Percentiles rank a stretch among this genome's conserved stretches.
Evolutionary conservation across 129 eudicot genomes (phyloP).

Genomic region (Smallanthus sonchifolius): DNA sequence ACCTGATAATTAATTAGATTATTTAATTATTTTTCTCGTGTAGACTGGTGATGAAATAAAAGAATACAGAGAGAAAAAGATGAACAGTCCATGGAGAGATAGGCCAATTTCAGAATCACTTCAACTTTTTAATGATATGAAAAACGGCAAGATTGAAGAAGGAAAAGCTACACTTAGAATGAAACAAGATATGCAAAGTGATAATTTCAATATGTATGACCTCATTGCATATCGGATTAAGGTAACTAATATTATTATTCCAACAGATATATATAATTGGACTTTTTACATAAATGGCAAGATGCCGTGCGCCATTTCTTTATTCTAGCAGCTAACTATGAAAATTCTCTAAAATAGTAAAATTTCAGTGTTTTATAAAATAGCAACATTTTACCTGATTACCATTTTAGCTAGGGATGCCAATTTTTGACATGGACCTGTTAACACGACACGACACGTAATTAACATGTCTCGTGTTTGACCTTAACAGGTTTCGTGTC

Average conservation of each 20-base stretch:
- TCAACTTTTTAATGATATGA: conserved; percentile 83
- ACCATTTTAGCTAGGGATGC: background rate
- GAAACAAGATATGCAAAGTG: conserved; percentile 98
- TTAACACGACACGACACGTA: too few species aligned
- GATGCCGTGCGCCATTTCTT: background rate
- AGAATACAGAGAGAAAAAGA: conserved; percentile 77
- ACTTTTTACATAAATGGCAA: background rate
- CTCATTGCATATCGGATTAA: conserved; percentile 96
- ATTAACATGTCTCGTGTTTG: too few species aligned
- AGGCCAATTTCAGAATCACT: conserved; percentile 75
- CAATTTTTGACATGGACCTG: too few species aligned
- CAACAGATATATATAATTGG: background rate
- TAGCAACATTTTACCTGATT: background rate
- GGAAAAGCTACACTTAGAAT: conserved; percentile 91
- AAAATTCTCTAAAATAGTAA: background rate
- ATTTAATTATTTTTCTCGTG: background rate
- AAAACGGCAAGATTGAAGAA: conserved; percentile 75
- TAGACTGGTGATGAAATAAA: conserved; percentile 89
- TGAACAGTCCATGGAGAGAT: conserved; percentile 98
- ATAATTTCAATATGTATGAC: conserved; percentile 91
- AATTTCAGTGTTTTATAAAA: background rate
- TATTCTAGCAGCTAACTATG: background rate
- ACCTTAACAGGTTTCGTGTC: too few species aligned
- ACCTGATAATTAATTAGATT: background rate
- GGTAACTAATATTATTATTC: conserved; percentile 37